Evolutionary conservation across 805 yeast genomes (phyloP).

Genomic region (Kazachstania bromeliacearum): DNA sequence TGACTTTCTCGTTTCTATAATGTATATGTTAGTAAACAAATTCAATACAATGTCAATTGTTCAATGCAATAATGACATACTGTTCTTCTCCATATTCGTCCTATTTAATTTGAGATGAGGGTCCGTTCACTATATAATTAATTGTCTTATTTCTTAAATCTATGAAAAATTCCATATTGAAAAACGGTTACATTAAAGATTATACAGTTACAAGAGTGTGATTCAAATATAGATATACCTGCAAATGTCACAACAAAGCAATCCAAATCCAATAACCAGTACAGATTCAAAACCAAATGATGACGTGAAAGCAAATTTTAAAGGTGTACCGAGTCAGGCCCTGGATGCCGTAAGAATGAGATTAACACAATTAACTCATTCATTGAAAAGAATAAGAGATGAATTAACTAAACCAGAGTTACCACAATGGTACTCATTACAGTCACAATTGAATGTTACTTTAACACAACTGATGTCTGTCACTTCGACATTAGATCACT

Average conservation of each 20-base stretch:
- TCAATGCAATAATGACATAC: no score
- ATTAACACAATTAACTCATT: constrained; percentile 50
- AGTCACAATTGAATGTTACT: constrained; percentile 74
- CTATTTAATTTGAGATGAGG: no score
- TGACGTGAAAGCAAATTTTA: constrained; percentile 9
- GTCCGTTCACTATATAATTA: no score
- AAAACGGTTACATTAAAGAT: no score
- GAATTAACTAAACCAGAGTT: constrained; percentile 39
- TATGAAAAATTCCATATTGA: no score
- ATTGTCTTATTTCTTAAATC: no score
- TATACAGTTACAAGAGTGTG: no score
- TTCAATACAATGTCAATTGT: no score
- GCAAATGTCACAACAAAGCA: background rate
- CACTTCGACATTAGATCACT: constrained; percentile 55
- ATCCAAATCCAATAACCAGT: background rate
- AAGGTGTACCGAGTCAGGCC: constrained; percentile 50
- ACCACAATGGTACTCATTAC: constrained; percentile 52
- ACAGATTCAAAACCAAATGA: background rate
- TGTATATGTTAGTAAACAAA: no score
- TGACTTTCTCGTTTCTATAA: no score
- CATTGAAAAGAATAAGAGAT: constrained; percentile 46
- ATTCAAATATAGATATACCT: no score
- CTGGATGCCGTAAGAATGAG: constrained; percentile 55
- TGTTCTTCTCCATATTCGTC: no score
- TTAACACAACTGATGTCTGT: constrained; percentile 75